phyloP scores from a whole-genome alignment of 2,329 filamentous ascomycete species.

The Colletotrichum chlorophyti region DNA sequence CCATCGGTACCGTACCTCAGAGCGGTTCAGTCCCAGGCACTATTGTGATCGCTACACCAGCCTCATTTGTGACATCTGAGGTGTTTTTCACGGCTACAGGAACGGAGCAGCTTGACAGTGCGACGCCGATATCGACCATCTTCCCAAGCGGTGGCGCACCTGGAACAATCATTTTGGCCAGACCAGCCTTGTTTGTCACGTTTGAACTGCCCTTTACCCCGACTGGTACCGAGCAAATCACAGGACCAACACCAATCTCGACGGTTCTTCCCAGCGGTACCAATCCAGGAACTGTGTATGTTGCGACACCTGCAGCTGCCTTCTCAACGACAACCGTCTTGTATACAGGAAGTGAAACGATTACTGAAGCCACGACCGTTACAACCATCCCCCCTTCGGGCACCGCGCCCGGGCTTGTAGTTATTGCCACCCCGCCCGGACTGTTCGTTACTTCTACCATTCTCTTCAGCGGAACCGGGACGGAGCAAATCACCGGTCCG shows the following conservation, averaged over 20 bases:
- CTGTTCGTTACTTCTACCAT: not conserved
- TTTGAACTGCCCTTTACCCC: too few relatives aligned
- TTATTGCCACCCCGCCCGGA: not conserved
- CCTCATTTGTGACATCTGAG: not conserved
- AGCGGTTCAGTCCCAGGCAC: not conserved
- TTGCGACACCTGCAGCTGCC: not conserved
- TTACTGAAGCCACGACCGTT: not conserved
- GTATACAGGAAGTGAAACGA: not conserved
- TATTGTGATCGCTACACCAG: not conserved
- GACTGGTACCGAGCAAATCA: not conserved
- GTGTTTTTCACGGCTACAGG: not conserved
- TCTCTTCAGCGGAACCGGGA: not conserved
- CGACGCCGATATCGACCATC: not conserved
- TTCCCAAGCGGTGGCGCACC: conserved; percentile 2
- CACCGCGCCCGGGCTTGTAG: not conserved
- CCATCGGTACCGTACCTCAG: not conserved
- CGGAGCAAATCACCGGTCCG: not conserved
- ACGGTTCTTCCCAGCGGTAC: not conserved
- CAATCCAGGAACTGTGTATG: too few relatives aligned
- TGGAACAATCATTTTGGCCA: conserved; percentile 9
- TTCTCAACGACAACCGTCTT: not conserved
- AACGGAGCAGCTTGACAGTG: too few relatives aligned
- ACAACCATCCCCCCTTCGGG: not conserved
- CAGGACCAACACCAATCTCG: not conserved
- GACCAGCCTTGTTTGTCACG: conserved; percentile 8